Percentiles rank a stretch among this genome's conserved stretches.
phyloP scores from a whole-genome alignment of 441 rosid genomes.

The Syzygium malaccense region DNA sequence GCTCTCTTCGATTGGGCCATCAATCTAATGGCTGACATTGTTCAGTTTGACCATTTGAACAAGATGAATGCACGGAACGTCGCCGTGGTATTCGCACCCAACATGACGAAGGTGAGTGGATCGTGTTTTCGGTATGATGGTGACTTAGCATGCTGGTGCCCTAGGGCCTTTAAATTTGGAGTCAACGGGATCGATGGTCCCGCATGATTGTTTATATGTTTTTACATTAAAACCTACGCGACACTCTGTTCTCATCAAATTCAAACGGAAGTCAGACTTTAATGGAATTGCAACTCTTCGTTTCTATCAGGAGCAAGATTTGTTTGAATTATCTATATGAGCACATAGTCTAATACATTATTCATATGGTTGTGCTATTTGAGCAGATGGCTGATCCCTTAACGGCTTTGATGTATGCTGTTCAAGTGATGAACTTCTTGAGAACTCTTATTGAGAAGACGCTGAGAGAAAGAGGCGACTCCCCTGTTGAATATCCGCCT shows the following conservation, averaged over 20 bases:
- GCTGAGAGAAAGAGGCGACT: conserved; percentile 40
- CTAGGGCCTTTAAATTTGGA: neutral
- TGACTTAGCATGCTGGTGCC: neutral
- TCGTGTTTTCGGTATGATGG: neutral
- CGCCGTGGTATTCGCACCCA: conserved; percentile 70
- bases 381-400: conserved; percentile 73
- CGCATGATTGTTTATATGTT: neutral
- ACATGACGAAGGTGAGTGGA: conserved; percentile 62
- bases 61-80: conserved; percentile 72
- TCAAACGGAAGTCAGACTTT: neutral
- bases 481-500: conserved; percentile 19
- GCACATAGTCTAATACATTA: neutral
- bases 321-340: neutral
- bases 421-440: conserved; percentile 69
- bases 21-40: conserved; percentile 70
- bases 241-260: neutral
- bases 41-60: conserved; percentile 50
- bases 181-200: neutral
- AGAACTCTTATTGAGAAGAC: conserved; percentile 42
- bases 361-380: neutral
- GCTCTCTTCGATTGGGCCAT: conserved; percentile 59
- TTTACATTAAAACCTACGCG: neutral
- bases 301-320: neutral
- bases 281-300: neutral
- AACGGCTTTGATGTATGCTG: conserved; percentile 69